phyloP scores from a whole-genome alignment of 495 filamentous ascomycete genomes.

The Hypoxylon trugodes region DNA sequence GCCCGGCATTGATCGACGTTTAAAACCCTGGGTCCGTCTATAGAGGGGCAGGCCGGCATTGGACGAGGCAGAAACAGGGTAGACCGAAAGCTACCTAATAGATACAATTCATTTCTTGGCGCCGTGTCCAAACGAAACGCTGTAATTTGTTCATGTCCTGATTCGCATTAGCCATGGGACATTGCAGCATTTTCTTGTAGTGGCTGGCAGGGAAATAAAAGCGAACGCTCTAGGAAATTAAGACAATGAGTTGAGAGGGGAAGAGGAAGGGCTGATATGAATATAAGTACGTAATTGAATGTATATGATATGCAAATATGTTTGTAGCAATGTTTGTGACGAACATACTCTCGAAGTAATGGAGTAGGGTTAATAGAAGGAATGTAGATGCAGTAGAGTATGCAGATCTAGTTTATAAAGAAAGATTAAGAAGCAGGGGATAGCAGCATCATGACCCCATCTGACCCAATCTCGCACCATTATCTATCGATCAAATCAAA shows the following conservation, averaged over 20 bases:
- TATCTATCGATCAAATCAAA: constrained; percentile 36
- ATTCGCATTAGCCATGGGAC: constrained; percentile 3
- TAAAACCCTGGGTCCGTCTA: constrained; percentile 13
- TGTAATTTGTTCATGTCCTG: constrained; percentile 11
- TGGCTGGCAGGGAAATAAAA: constrained; percentile 4
- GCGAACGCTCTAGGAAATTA: no score
- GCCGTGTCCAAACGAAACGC: constrained; percentile 27
- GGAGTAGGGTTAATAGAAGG: no score
- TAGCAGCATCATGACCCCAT: constrained; percentile 35
- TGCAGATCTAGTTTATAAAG: constrained; percentile 29
- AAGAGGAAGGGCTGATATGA: not conserved
- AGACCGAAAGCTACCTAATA: constrained; percentile 18
- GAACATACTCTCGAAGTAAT: not conserved
- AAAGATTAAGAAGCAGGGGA: constrained; percentile 6
- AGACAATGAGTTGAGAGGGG: not conserved
- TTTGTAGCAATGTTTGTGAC: no score
- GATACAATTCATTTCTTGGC: constrained; percentile 31
- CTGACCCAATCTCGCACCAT: constrained; percentile 42
- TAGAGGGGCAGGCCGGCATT: constrained; percentile 28
- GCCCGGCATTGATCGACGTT: constrained; percentile 34
- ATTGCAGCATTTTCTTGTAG: constrained; percentile 1
- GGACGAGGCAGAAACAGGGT: constrained; percentile 12
- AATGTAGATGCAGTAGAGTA: no score
- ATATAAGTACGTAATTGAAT: constrained; percentile 5
- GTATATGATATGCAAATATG: no score